Evolutionary conservation across 2,329 filamentous ascomycete species (phyloP), one percentile per base, ranked within the genome.

Genomic region (Beauveria asiatica): DNA sequence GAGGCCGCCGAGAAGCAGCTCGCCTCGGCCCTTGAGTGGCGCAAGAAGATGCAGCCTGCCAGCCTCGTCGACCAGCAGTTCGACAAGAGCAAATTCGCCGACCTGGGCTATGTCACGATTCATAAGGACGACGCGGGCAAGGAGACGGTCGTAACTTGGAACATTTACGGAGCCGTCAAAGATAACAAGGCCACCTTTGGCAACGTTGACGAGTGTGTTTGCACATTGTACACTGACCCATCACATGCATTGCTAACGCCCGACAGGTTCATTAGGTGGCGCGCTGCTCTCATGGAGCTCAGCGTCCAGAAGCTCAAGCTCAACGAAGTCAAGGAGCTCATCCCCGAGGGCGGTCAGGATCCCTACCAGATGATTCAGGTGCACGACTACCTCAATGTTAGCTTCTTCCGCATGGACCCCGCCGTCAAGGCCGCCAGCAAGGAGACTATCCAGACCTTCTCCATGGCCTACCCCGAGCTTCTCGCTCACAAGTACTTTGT

Each of bases 361-460:
- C 90, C 89, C 1, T 95, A 96, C 76, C 90, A 93, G 74, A 92
- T 95, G 78, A 83, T 90, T 68, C 92, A 97, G 75, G 86, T 97
- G 30, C 93, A 97, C 76, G 93, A 97, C 78, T 97, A 97, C 79
- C 84, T 89, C 67, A 87, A 85, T 64, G 86, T 96, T 70, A 90
- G 86, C 69, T 96, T 97, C 80, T 80, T 97, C 66, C 86, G 90
- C 62, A 86, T 90, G 78, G 87, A 93, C 60, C 83, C 89, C 1
- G 79, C 82, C 61, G 86, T 94, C 74, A 92, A 89, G 73, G 80
- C 85, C 3, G 89, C 90, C 17, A 88, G 85, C 64, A 86, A 85
- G 69, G 85, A 92, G 76, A 92, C 90, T 50, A 95, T 97, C 72
- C 82, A 88, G 63, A 80, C 89, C 56, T 91, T 97, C 72, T 83